These are phyloP conservation scores for Glaciozyma antarctica DNA, from an alignment of 768 basidiomycete species.

Conservation along the genomic window DNA sequence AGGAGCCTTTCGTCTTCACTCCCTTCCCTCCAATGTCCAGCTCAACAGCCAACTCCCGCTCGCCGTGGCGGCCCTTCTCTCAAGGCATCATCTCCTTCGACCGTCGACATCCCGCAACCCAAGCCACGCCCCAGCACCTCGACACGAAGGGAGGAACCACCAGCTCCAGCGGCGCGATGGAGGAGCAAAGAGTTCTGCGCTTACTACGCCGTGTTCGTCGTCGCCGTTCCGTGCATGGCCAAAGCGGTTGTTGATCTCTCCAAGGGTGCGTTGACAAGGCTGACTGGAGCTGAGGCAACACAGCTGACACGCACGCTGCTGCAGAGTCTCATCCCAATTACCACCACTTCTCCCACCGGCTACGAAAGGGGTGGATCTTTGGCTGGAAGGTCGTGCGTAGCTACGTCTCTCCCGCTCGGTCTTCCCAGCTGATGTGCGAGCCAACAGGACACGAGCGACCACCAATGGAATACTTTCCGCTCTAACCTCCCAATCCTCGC, in stretches of 20 bases:
- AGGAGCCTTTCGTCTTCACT: neutral
- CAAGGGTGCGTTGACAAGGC: slow-evolving; percentile 45
- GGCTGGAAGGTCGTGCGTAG: slow-evolving; percentile 63
- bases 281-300: neutral
- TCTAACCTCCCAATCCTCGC: slow-evolving; percentile 61
- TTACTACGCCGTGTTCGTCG: slow-evolving; percentile 55
- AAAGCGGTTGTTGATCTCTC: slow-evolving; percentile 68
- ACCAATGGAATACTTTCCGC: slow-evolving; percentile 81
- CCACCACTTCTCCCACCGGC: slow-evolving; percentile 36
- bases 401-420: slow-evolving; percentile 4
- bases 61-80: neutral
- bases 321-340: slow-evolving; percentile 70
- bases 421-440: neutral
- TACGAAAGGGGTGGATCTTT: slow-evolving; percentile 72
- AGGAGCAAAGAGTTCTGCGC: slow-evolving; percentile 65
- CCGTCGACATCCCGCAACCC: slow-evolving; percentile 49
- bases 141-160: neutral
- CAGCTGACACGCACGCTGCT: neutral
- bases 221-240: slow-evolving; percentile 63
- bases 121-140: slow-evolving; percentile 28
- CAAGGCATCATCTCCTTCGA: slow-evolving; percentile 46
- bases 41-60: no score
- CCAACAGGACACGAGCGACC: slow-evolving; percentile 77
- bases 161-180: slow-evolving; percentile 50
- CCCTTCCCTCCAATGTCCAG: no score